phyloP scores from a whole-genome alignment of 768 basidiomycete genomes.

The Sporobolomyces roseus region DNA sequence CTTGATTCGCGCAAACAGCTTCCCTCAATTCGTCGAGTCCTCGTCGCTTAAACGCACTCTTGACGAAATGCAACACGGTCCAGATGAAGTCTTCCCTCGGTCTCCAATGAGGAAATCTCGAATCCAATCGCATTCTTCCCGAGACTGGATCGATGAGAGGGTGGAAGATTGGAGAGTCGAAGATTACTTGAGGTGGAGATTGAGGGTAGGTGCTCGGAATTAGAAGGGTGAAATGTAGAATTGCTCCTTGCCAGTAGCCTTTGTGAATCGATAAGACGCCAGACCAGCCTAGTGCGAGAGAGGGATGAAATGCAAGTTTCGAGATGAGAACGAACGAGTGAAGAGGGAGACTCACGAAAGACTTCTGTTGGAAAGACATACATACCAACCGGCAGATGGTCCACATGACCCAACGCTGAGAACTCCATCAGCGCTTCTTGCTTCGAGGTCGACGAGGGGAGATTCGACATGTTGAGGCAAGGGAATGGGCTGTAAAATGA shows the following conservation, averaged over 20 bases:
- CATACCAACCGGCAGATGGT: conserved; percentile 6
- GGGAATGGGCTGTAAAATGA: too few relatives aligned
- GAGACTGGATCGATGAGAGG: conserved; percentile 37
- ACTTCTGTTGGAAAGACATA: conserved; percentile 22
- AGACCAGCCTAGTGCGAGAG: conserved; percentile 13
- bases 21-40: conserved; percentile 28
- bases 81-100: conserved; percentile 29
- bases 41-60: conserved; percentile 28
- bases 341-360: conserved; percentile 2
- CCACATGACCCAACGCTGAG: neutral
- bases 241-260: conserved; percentile 24
- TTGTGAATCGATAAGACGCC: conserved; percentile 31
- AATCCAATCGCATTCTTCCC: conserved; percentile 16
- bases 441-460: conserved; percentile 10
- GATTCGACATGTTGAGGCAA: too few relatives aligned
- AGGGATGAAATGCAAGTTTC: too few relatives aligned
- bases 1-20: conserved; percentile 17
- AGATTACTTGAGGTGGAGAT: conserved; percentile 1
- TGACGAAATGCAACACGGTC: conserved; percentile 30
- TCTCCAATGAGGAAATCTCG: conserved; percentile 31
- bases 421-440: conserved; percentile 25
- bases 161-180: conserved; percentile 34
- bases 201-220: conserved; percentile 30
- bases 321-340: neutral
- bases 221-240: conserved; percentile 32